Evolutionary conservation across 163 green algal species (phyloP).

Genomic region (Trebouxia gelatinosa): DNA sequence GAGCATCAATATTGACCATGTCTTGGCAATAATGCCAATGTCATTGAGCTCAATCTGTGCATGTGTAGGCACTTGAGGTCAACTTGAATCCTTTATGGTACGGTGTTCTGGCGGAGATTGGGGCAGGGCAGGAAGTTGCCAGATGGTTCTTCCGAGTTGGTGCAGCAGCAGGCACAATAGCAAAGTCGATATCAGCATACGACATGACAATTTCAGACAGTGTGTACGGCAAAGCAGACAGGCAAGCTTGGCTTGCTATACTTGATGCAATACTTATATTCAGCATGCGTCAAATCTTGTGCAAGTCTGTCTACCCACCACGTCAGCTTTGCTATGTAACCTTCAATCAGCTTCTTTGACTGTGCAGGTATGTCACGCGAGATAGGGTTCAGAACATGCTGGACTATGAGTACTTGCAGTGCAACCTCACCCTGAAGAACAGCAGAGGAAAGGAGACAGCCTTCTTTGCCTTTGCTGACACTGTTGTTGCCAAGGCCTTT

Average conservation of each 20-base stretch:
- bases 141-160: conserved; percentile 56
- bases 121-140: conserved; percentile 56
- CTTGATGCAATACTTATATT: background rate
- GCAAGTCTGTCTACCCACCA: background rate
- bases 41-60: no score
- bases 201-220: conserved; percentile 61
- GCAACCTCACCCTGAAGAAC: conserved; percentile 48
- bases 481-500: conserved; percentile 50
- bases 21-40: no score
- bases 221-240: conserved; percentile 46
- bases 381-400: conserved; percentile 58
- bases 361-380: conserved; percentile 55
- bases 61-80: conserved; percentile 48
- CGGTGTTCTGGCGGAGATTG: conserved; percentile 58
- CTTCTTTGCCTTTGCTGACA: conserved; percentile 66
- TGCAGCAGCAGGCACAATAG: conserved; percentile 56
- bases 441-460: conserved; percentile 41
- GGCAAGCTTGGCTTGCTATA: conserved; percentile 13
- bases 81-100: conserved; percentile 56
- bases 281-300: background rate
- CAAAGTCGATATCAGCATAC: conserved; percentile 56
- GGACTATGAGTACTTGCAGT: conserved; percentile 54
- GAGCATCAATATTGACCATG: no score
- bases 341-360: no score
- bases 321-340: background rate